phyloP scores from a whole-genome alignment of 164 flowering plant species.

The Warburgia ugandensis region DNA sequence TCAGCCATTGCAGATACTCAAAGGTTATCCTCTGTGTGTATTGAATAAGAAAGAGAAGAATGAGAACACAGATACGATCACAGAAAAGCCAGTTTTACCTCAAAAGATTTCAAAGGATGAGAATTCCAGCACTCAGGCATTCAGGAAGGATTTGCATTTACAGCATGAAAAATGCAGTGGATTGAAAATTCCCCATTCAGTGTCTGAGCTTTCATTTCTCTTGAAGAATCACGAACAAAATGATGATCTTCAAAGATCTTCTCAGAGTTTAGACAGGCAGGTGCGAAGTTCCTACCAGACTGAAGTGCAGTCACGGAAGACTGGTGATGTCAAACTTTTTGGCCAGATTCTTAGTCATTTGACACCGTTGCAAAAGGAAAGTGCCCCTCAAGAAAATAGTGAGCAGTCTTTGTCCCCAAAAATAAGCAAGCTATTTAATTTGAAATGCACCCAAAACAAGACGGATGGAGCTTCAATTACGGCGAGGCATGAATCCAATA shows the following conservation, averaged over 20 bases:
- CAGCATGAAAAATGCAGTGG: constrained; percentile 40
- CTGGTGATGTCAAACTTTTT: constrained; percentile 71
- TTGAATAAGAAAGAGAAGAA: constrained; percentile 30
- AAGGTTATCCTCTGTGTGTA: constrained; percentile 37
- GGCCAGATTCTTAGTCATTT: constrained; percentile 66
- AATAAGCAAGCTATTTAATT: constrained; percentile 19
- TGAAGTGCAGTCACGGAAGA: constrained; percentile 35
- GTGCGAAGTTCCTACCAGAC: constrained; percentile 27
- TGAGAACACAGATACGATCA: constrained; percentile 15
- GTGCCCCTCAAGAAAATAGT: constrained; percentile 20
- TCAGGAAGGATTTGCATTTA: no score
- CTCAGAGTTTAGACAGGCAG: constrained; percentile 10
- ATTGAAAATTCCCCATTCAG: constrained; percentile 16
- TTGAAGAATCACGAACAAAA: constrained; percentile 21
- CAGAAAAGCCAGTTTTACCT: constrained; percentile 16
- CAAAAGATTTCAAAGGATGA: constrained; percentile 18
- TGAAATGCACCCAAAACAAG: constrained; percentile 23
- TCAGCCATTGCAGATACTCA: constrained; percentile 25
- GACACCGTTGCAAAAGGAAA: constrained; percentile 28
- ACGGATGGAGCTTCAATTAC: constrained; percentile 20
- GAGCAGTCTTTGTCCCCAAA: constrained; percentile 16
- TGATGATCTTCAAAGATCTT: constrained; percentile 18
- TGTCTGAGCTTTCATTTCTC: constrained; percentile 24
- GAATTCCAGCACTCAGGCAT: not conserved
- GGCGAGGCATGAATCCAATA: constrained; percentile 29